These are phyloP conservation scores for Sarocladium oryzae DNA, from an alignment of 2,329 filamentous ascomycete species.

Conservation along the genomic window DNA sequence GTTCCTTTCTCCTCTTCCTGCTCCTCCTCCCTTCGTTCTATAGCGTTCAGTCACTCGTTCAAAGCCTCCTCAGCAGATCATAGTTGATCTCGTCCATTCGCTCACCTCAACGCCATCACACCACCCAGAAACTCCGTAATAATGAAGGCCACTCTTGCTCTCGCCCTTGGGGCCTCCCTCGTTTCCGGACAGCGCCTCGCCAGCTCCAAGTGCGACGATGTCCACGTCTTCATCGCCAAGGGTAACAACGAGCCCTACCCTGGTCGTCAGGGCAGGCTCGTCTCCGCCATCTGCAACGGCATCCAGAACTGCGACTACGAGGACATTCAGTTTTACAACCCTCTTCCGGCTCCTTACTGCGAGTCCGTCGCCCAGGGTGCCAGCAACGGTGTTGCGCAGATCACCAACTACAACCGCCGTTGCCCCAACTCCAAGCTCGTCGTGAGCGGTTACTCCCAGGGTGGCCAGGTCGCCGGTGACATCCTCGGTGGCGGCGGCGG, in stretches of 20 bases:
- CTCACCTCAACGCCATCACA: too few relatives aligned
- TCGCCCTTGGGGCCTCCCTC: conserved; percentile 4
- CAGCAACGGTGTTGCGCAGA: conserved; percentile 27
- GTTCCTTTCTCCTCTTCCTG: neutral
- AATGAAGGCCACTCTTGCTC: conserved; percentile 3
- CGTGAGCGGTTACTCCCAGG: conserved; percentile 35
- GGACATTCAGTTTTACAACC: conserved; percentile 10
- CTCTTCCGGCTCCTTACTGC: conserved; percentile 25
- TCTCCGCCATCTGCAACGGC: conserved; percentile 15
- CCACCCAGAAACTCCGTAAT: neutral
- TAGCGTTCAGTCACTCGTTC: neutral
- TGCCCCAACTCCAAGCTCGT: conserved; percentile 35
- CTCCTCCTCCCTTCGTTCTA: neutral
- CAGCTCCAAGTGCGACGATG: conserved; percentile 17
- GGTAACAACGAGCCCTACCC: conserved; percentile 25
- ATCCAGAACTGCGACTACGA: conserved; percentile 7
- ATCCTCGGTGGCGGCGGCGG: conserved; percentile 29
- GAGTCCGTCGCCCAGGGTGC: conserved; percentile 29
- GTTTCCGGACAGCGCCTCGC: neutral
- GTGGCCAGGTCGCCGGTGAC: conserved; percentile 31
- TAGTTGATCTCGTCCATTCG: neutral
- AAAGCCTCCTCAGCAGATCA: neutral
- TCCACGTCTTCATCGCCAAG: conserved; percentile 23
- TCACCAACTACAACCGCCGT: conserved; percentile 30
- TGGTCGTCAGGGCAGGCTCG: conserved; percentile 21